Evolutionary conservation across 2,329 filamentous ascomycete genomes (phyloP).

Genomic region (Hymenoscyphus infarciens): DNA sequence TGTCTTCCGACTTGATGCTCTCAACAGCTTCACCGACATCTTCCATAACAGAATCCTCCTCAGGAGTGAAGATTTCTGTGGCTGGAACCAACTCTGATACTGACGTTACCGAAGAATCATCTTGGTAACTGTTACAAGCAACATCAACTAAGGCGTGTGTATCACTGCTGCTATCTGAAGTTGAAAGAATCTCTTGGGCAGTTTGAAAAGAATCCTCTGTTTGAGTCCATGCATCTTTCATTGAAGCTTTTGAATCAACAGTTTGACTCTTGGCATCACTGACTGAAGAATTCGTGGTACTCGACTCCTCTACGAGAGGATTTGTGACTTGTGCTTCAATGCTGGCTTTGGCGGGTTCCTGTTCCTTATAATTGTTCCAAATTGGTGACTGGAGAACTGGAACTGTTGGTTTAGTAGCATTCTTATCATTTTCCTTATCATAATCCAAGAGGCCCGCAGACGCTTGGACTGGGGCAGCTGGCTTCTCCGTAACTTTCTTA

Average conservation of each 20-base stretch:
- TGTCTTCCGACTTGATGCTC: background rate
- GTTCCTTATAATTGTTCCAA: background rate
- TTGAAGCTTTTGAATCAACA: background rate
- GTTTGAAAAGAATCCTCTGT: background rate
- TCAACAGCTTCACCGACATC: background rate
- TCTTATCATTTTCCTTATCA: background rate
- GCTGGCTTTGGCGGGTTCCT: background rate
- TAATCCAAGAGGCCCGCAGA: background rate
- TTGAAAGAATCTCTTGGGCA: background rate
- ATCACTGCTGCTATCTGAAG: background rate
- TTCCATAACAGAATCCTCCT: background rate
- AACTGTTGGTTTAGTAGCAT: background rate
- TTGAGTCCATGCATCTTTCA: background rate
- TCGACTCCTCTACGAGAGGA: background rate
- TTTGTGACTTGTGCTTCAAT: background rate
- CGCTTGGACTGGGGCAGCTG: background rate
- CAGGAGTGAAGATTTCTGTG: background rate
- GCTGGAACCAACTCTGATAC: background rate
- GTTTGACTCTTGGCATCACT: background rate
- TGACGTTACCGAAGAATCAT: background rate
- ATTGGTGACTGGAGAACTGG: background rate
- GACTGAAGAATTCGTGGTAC: background rate
- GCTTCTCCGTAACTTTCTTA: no score
- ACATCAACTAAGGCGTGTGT: background rate
- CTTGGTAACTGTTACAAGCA: background rate